Evolutionary conservation across 495 filamentous ascomycete species (phyloP), one percentile per base, ranked within the genome.

Genomic region (Pseudomonodictys pantanalensis): DNA sequence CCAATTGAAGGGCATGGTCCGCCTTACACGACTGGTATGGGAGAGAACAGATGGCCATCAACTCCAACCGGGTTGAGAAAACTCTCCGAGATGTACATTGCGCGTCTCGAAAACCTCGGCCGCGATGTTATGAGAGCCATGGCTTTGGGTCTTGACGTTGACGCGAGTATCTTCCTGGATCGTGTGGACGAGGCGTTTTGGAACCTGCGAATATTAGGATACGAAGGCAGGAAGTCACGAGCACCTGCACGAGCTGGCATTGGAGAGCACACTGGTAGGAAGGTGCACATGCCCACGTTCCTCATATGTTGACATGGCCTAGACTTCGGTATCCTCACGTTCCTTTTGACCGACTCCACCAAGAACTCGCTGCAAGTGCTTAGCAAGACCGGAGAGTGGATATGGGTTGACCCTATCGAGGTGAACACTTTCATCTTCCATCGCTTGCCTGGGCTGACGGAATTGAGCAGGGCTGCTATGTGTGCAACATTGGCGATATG

Each of bases 401-500:
- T 52, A 10, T 52, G 48, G 48, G 48, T 22, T 4, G 48, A 52
- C 29, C 48, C 48, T 9, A 23, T 52, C 10, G 48, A 52, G 5
- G 48, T 52, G 15, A 38, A 24, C 26, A 32, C 8, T 38, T 23
- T 24, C 9, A 24, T 8, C 9, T 24, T 10, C 45, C 29, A 29
- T 11, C 7, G 10, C 24, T 52, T 52, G n/a, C 32, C 48, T 38
- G 6, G 20, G 15, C 48, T 52, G 15, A 38, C 12, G 6, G 6
- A 10, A 6, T 35, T 18, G 20, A 9, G n/a, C n/a, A 52, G 48
- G 48, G 48, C 20, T 52, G 48, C 29, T 52, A 33, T 38, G 48
- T 52, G 12, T 52, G 48, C 48, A 52, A 52, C 29, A 52, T 52
- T 10, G 48, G 48, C 20, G 48, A 52, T 22, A 52, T 52, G 48